Evolutionary conservation across 202 grass and related monocot species (phyloP).

Genomic region (Schoenoplectus tabernaemontani): DNA sequence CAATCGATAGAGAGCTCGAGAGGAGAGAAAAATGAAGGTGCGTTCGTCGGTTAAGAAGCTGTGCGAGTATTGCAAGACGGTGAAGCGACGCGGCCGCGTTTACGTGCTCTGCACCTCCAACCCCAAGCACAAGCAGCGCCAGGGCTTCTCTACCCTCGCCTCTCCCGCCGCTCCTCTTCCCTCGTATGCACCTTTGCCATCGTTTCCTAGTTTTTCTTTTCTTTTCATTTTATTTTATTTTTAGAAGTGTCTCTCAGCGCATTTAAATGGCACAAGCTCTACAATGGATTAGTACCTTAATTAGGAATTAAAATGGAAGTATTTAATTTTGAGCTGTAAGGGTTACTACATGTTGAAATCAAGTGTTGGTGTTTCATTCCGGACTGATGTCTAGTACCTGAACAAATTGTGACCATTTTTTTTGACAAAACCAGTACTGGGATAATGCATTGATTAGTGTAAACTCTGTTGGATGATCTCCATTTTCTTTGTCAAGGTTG

Average conservation of each 20-base stretch:
- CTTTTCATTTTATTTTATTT: background rate
- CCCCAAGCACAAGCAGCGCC: constrained; percentile 91
- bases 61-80: constrained; percentile 74
- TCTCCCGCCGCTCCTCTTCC: constrained; percentile 5
- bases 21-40: constrained; percentile 60
- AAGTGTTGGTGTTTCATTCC: no score
- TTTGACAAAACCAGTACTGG: no score
- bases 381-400: no score
- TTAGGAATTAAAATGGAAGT: no score
- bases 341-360: no score
- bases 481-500: no score
- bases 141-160: constrained; percentile 82
- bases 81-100: constrained; percentile 87
- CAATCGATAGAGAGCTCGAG: background rate
- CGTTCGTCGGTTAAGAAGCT: constrained; percentile 87
- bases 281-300: no score
- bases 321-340: no score
- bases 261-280: no score
- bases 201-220: background rate
- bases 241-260: background rate
- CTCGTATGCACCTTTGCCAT: background rate
- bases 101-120: constrained; percentile 77
- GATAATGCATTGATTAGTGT: no score
- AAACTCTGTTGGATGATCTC: no score
- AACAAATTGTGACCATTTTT: no score